Evolutionary conservation across 169 alveolate genomes (phyloP).

Genomic region (Fabrea salina): DNA sequence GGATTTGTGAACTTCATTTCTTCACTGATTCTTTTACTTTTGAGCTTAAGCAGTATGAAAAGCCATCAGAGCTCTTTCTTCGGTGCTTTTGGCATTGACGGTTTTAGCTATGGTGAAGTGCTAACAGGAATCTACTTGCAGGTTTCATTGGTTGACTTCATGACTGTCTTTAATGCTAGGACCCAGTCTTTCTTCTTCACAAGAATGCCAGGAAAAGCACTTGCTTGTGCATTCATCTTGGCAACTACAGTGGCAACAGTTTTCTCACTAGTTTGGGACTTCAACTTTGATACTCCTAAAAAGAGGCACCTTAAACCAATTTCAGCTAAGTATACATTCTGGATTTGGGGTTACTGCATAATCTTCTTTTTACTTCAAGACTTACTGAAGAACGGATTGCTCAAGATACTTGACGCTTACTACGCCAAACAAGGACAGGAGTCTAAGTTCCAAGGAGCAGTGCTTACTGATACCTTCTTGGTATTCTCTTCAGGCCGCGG

Average conservation of each 20-base stretch:
- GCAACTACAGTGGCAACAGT: slow-evolving; percentile 1
- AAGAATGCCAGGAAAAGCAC: slow-evolving; percentile 9
- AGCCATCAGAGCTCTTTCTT: slow-evolving; percentile 1
- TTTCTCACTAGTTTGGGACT: not conserved
- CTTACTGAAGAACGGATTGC: not conserved
- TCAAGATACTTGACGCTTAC: slow-evolving; percentile 7
- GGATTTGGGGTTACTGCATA: not conserved
- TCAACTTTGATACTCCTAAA: too few species aligned
- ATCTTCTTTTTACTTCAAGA: slow-evolving; percentile 8
- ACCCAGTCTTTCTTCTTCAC: slow-evolving; percentile 11
- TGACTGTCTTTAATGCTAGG: slow-evolving; percentile 9
- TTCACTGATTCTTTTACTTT: not conserved
- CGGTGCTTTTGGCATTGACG: not conserved
- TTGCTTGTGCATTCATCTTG: not conserved
- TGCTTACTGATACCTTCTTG: slow-evolving; percentile 31
- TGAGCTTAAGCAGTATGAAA: not conserved
- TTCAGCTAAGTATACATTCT: not conserved
- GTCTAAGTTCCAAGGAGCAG: not conserved
- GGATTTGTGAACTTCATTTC: not conserved
- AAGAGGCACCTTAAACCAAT: too few species aligned
- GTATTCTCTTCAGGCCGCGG: slow-evolving; percentile 27
- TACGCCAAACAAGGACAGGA: slow-evolving; percentile 2
- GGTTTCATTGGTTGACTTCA: not conserved
- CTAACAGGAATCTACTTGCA: not conserved
- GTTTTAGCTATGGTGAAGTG: slow-evolving; percentile 15